These are phyloP conservation scores for Paraconiothyrium brasiliense DNA, from an alignment of 2,329 filamentous ascomycete genomes.

Conservation along the genomic window DNA sequence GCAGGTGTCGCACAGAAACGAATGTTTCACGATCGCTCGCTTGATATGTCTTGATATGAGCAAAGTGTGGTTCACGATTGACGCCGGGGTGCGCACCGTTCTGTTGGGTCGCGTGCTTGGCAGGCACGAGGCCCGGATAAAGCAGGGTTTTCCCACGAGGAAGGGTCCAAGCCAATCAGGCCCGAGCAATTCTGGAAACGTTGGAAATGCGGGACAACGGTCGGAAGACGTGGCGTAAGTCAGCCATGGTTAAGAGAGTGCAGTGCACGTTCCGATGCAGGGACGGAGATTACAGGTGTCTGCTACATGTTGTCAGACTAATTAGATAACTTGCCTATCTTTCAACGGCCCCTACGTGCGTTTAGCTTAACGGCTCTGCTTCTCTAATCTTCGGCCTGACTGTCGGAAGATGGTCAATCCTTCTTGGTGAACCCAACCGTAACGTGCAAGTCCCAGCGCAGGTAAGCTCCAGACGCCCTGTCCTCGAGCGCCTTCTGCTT, in stretches of 20 bases:
- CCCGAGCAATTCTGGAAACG: not conserved
- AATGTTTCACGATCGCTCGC: not conserved
- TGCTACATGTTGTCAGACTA: not conserved
- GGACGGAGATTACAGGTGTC: not conserved
- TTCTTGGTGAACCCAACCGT: constrained; percentile 33
- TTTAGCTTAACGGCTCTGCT: not conserved
- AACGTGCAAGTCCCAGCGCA: constrained; percentile 44
- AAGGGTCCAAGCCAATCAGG: constrained; percentile 2
- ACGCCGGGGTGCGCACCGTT: not conserved
- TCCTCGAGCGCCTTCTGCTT: constrained; percentile 31
- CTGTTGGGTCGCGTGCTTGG: constrained; percentile 6
- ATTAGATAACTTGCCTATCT: not conserved
- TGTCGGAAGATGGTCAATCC: not conserved
- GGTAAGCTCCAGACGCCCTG: constrained; percentile 37
- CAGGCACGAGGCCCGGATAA: not conserved
- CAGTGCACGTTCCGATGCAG: not conserved
- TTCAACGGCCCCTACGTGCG: not conserved
- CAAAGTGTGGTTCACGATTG: constrained; percentile 4
- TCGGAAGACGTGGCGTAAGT: not conserved
- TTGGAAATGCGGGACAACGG: not conserved
- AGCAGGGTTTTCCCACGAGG: not conserved
- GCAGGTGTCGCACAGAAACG: not conserved
- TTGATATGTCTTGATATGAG: not conserved
- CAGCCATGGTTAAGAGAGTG: not conserved
- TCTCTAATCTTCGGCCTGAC: not conserved